Evolutionary conservation across 345 rosid genomes (phyloP), one percentile per base, ranked within the genome.

Genomic region (Melaleuca alternifolia): DNA sequence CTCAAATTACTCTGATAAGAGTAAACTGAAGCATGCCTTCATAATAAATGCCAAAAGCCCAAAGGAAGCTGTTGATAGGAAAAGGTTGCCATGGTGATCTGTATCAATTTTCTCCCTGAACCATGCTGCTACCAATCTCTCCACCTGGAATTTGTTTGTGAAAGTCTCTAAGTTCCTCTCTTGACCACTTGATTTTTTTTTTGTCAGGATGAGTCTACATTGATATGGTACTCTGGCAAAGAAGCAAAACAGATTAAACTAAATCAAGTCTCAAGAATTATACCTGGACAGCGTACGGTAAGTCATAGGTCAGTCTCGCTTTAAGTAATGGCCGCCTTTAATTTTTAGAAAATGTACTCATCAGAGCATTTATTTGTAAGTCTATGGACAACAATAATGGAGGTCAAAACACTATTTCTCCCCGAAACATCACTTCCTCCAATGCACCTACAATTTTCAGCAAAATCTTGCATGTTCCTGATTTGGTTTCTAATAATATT

Each of bases 221-320:
- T 97, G 93, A 91, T 96, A 90, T 96, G 99, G 99, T 93, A 94
- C 93, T 95, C 99, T 82, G 97, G 97, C 83, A 96, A 94, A 90
- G 93, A 93, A 88, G 95, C 93, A 91, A 97, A 91, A 89, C 93
- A 91, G 84, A 90, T 97, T 87, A 94, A 91, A 86, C 91, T 97
- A 57, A 91, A 90, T 88, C 95, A 94, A 83, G 95, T 94, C 76
- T 92, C 89, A 44, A 94, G 89, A 89, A 96, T 97, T 88, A 93
- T 94, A 86, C 95, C 99, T 14, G 98, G 99, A 89, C 99, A 97
- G 86, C 96, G 99, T 51, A 97, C 99, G 33, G 99, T 97, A 90
- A 95, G 98, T 93, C 91, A 84, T 76, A 71, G 79, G 33, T 37
- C 1, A 18, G 79, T 71, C 79, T 71, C 6, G 48, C 46, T 33